These are phyloP conservation scores for Gaillardinia entomophila DNA, from an alignment of 805 yeast genomes.

Conservation along the genomic window DNA sequence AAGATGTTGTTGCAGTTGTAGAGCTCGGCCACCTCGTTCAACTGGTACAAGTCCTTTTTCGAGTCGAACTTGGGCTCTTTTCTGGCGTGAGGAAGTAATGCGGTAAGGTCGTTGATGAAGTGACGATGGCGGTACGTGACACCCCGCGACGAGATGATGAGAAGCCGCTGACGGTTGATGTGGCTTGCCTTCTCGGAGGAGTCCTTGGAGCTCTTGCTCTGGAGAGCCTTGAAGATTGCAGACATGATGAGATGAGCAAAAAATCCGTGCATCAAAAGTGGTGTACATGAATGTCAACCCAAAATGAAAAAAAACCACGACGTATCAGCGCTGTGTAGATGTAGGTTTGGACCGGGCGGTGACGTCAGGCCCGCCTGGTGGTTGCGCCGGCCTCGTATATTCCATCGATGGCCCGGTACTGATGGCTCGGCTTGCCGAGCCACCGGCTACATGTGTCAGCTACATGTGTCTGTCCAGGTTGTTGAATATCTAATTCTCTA, in stretches of 20 bases:
- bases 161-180: conserved; percentile 81
- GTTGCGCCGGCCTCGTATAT: too few relatives aligned
- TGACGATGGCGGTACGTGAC: conserved; percentile 95
- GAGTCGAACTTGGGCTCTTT: conserved; percentile 95
- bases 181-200: conserved; percentile 46
- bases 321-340: too few relatives aligned
- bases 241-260: conserved; percentile 35
- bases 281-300: too few relatives aligned
- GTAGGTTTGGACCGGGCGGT: too few relatives aligned
- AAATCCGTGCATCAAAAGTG: too few relatives aligned
- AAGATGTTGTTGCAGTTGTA: conserved; percentile 94
- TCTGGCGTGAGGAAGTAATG: conserved; percentile 87
- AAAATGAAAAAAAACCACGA: too few relatives aligned
- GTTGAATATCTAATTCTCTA: conserved; percentile 1
- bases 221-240: conserved; percentile 42
- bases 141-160: conserved; percentile 90
- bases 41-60: conserved; percentile 79
- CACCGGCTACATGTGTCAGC: too few relatives aligned
- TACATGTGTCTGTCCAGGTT: too few relatives aligned
- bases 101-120: conserved; percentile 71
- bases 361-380: too few relatives aligned
- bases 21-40: conserved; percentile 93
- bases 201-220: conserved; percentile 41
- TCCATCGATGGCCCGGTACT: too few relatives aligned
- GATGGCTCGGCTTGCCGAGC: too few relatives aligned